Base-by-base conservation (phyloP, 1,139 yeast genomes). In the Candida tropicalis region DNA sequence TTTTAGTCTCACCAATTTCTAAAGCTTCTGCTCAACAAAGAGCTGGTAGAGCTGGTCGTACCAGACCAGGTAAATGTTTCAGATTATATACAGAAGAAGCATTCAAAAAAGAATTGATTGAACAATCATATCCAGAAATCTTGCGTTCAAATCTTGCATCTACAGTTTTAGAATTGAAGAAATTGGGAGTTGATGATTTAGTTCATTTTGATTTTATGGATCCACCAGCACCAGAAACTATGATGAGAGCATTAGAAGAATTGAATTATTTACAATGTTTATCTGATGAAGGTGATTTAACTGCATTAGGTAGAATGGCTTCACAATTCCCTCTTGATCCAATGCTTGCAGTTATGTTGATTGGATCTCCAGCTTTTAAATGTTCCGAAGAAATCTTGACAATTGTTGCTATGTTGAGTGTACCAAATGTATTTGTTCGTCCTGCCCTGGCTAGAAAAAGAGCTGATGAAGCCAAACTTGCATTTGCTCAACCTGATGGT, bases 1-100 rank as follows among this genome's bases (percentile, higher is more conserved):
- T 93, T 55, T 75, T 93, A 44, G 98, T 93, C 5, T 88, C 97
- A 7, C 99, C 99, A 37, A 91, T 93, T 51, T 91, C 98, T 12
- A 93, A 90, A 66, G 99, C 99, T 0, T 84, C 95, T 42, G 97
- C 99, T 1, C 97, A 91, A 66, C 99, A 93, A 68, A 81, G 99
- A 69, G 98, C 99, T 25, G 99, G 99, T 79, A 90, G 99, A 80
- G 99, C 99, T 45, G 99, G 99, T 74, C 95, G 99, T 81, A 93
- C 99, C 5, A 81, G 96, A 60, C 98, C 99, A 7, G 99, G 99
- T 62, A 93, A 93, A 65, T 91, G 98, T 68, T 93, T 91, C 78
- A 78, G 99, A 59, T 75, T 93, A 45, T 93, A 93, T 67, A 93
- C 99, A 1, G 98, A 93, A 62, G 97, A 90, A 58, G 98, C 99